phyloP scores from a whole-genome alignment of 2,329 filamentous ascomycete genomes.

The Diaporthe sp. region DNA sequence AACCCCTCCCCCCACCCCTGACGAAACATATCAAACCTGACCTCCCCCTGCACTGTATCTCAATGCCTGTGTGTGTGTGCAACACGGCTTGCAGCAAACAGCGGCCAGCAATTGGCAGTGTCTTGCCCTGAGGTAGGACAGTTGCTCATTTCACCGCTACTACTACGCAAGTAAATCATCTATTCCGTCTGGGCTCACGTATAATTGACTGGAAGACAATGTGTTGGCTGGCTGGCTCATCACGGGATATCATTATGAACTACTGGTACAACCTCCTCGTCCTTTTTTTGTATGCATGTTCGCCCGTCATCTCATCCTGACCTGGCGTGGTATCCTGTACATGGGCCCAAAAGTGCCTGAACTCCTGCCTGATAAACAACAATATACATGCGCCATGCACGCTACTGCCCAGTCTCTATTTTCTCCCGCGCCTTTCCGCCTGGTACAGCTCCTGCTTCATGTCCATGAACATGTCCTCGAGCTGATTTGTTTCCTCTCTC shows the following conservation, averaged over 20 bases:
- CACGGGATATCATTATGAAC: slow-evolving; percentile 19
- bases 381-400: slow-evolving; percentile 19
- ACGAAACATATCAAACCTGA: slow-evolving; percentile 23
- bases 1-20: slow-evolving; percentile 12
- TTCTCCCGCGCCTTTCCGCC: slow-evolving; percentile 71
- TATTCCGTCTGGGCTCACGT: slow-evolving; percentile 17
- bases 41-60: neutral
- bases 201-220: neutral
- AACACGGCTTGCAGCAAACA: slow-evolving; percentile 11
- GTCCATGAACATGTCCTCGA: slow-evolving; percentile 85
- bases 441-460: slow-evolving; percentile 80
- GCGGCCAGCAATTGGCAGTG: neutral
- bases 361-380: slow-evolving; percentile 21
- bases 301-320: slow-evolving; percentile 6
- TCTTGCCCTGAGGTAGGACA: slow-evolving; percentile 6
- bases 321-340: slow-evolving; percentile 24
- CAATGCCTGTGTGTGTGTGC: neutral
- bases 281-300: neutral
- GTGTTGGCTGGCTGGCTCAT: neutral
- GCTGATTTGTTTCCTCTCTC: slow-evolving; percentile 73
- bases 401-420: slow-evolving; percentile 38
- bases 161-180: neutral
- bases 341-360: slow-evolving; percentile 30
- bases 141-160: slow-evolving; percentile 25
- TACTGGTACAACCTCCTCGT: neutral